phyloP scores from a whole-genome alignment of 768 basidiomycete species.

The Hortiboletus campestris region DNA sequence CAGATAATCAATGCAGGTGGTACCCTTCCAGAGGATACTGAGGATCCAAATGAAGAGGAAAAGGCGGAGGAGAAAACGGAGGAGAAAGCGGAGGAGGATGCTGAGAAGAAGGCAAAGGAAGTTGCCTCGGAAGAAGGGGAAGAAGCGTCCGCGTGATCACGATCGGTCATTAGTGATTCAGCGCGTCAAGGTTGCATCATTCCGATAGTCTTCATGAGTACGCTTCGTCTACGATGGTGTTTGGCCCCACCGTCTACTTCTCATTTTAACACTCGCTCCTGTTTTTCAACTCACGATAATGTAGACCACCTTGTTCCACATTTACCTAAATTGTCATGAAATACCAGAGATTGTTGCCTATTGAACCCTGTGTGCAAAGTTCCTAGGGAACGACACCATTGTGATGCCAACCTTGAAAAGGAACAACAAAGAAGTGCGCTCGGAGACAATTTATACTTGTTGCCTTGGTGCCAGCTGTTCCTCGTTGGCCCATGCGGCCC shows the following conservation, averaged over 20 bases:
- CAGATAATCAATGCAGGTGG: slow-evolving; percentile 60
- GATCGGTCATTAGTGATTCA: slow-evolving; percentile 2
- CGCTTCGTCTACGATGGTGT: slow-evolving; percentile 8
- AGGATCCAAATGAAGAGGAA: slow-evolving; percentile 23
- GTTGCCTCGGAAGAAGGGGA: slow-evolving; percentile 30
- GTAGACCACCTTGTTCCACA: slow-evolving; percentile 29
- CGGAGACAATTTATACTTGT: slow-evolving; percentile 9
- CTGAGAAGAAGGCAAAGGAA: slow-evolving; percentile 29
- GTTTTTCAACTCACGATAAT: slow-evolving; percentile 20
- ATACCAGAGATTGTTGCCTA: slow-evolving; percentile 24
- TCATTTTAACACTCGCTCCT: slow-evolving; percentile 12
- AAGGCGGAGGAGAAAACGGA: slow-evolving; percentile 30
- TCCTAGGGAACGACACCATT: background rate
- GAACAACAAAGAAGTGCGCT: background rate
- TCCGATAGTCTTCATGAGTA: slow-evolving; percentile 7
- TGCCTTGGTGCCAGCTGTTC: slow-evolving; percentile 38
- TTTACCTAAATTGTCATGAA: slow-evolving; percentile 27
- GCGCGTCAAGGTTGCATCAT: slow-evolving; percentile 4
- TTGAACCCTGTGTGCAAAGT: background rate
- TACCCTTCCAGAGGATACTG: slow-evolving; percentile 24
- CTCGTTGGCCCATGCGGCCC: slow-evolving; percentile 74
- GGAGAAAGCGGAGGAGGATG: slow-evolving; percentile 26
- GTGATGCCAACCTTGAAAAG: background rate
- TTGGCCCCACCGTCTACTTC: background rate
- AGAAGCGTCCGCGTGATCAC: too few species aligned